Conservation (phyloP, 768 basidiomycete genomes). For the Pilatotrama ljubarskyi region DNA sequence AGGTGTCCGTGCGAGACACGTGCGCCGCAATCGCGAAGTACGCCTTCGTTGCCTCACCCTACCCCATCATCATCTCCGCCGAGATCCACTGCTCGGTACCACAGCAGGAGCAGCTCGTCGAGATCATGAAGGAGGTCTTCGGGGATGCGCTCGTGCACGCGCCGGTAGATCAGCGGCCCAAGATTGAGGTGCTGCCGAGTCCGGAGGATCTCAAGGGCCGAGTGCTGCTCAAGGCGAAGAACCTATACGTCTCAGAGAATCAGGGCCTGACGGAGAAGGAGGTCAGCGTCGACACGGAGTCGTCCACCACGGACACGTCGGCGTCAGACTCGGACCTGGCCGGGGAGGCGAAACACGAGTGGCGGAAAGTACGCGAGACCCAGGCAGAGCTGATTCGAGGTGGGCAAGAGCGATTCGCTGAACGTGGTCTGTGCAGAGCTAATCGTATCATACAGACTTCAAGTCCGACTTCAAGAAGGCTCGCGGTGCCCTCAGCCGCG, state of each 20-base stretch:
- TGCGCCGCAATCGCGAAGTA: constrained; percentile 86
- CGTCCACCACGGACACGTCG: constrained; percentile 40
- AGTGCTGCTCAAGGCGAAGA: constrained; percentile 88
- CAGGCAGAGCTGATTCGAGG: constrained; percentile 39
- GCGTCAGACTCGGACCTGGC: constrained; percentile 33
- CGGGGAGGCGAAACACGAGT: constrained; percentile 30
- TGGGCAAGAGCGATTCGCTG: neutral
- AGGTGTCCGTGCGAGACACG: constrained; percentile 77
- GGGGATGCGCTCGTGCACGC: constrained; percentile 52
- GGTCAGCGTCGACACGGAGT: constrained; percentile 40
- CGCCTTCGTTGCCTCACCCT: constrained; percentile 87
- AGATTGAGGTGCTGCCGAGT: constrained; percentile 68
- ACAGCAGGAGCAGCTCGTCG: constrained; percentile 79
- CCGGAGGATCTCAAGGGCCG: constrained; percentile 78
- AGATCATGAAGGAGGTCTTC: constrained; percentile 69
- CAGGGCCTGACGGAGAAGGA: constrained; percentile 37
- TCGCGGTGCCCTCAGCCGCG: constrained; percentile 44
- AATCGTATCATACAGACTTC: constrained; percentile 30
- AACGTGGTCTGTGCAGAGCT: neutral
- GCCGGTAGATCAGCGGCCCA: constrained; percentile 48
- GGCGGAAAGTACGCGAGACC: constrained; percentile 32
- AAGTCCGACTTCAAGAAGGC: constrained; percentile 43
- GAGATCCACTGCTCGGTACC: constrained; percentile 82
- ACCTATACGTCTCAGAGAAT: constrained; percentile 54
- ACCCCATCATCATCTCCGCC: constrained; percentile 90